Conservation (phyloP, 1,284 basidiomycete genomes). For the Pholiota adiposa region DNA sequence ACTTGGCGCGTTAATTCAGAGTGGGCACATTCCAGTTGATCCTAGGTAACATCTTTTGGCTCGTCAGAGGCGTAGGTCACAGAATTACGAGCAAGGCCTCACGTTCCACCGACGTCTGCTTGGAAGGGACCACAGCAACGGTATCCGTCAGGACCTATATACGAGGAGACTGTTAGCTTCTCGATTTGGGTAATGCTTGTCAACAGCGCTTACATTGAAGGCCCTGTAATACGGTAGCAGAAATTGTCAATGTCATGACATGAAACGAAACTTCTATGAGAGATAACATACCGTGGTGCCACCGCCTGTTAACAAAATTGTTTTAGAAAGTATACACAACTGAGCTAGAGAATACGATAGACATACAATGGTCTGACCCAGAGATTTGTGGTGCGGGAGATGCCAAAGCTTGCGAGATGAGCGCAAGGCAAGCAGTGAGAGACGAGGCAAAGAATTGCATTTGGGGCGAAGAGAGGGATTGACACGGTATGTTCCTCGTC, state of each 20-base stretch:
- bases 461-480: too few relatives aligned
- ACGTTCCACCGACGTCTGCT: too few relatives aligned
- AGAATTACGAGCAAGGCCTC: too few relatives aligned
- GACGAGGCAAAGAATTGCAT: constrained; percentile 8
- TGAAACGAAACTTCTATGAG: background rate
- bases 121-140: too few relatives aligned
- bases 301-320: background rate
- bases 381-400: constrained; percentile 9
- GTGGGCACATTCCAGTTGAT: too few relatives aligned
- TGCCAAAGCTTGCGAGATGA: constrained; percentile 12
- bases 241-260: too few relatives aligned
- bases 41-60: too few relatives aligned
- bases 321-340: background rate
- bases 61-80: too few relatives aligned
- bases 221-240: background rate
- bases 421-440: constrained; percentile 1
- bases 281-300: background rate
- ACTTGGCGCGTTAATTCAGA: too few relatives aligned
- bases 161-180: background rate
- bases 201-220: background rate
- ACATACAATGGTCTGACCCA: constrained; percentile 18
- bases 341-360: background rate
- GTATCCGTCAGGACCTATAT: background rate
- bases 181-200: background rate
- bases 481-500: too few relatives aligned